These are phyloP conservation scores for Cynanchum wilfordii DNA, from an alignment of 257 asterid species.

Conservation along the genomic window DNA sequence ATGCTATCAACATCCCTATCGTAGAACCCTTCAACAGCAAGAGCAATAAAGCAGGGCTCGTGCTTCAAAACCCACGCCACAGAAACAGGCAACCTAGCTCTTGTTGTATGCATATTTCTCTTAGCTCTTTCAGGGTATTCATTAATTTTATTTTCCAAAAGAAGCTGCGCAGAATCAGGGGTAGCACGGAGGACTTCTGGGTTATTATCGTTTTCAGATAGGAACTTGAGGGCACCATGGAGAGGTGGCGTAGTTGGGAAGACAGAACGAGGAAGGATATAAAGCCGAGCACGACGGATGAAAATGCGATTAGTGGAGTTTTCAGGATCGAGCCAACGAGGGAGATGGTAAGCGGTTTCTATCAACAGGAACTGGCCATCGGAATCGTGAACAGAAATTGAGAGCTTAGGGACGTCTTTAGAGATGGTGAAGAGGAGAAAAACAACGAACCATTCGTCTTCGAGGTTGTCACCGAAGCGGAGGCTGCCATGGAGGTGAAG, in stretches of 20 bases:
- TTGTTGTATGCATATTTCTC: constrained; percentile 57
- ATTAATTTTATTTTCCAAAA: constrained; percentile 51
- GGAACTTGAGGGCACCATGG: constrained; percentile 40
- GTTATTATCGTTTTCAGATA: constrained; percentile 18
- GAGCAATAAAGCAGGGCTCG: constrained; percentile 58
- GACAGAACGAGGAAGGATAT: constrained; percentile 43
- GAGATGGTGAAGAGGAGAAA: constrained; percentile 64
- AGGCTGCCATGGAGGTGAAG: constrained; percentile 82
- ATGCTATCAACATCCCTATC: constrained; percentile 86
- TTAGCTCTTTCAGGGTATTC: constrained; percentile 66
- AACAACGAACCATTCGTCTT: constrained; percentile 95
- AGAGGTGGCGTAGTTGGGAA: constrained; percentile 42
- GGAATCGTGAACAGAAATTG: constrained; percentile 69
- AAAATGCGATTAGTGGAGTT: constrained; percentile 70
- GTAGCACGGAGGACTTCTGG: constrained; percentile 31
- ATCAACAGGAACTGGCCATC: constrained; percentile 83
- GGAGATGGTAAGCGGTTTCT: constrained; percentile 83
- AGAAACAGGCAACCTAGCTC: constrained; percentile 57
- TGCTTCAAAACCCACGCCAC: constrained; percentile 79
- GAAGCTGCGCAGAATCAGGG: constrained; percentile 55
- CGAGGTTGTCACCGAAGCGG: constrained; percentile 82
- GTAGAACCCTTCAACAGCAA: constrained; percentile 83
- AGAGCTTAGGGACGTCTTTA: constrained; percentile 40
- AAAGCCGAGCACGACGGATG: constrained; percentile 62
- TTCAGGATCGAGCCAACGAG: constrained; percentile 83